Percentiles rank a stretch among this genome's conserved stretches.
Evolutionary conservation across 305 asterid species (phyloP).

Genomic region (Andrographis paniculata): DNA sequence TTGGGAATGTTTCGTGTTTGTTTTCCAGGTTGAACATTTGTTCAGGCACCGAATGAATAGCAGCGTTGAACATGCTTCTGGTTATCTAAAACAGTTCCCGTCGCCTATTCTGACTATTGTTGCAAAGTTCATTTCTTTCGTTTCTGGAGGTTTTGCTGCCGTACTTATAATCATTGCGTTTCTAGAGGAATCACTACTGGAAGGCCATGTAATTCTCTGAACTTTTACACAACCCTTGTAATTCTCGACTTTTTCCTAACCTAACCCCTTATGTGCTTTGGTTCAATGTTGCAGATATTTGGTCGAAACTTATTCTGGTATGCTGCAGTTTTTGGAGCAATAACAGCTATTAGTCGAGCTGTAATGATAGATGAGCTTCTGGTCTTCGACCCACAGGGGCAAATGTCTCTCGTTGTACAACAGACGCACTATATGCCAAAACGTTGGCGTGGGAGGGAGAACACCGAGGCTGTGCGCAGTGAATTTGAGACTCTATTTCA

Average conservation of each 20-base stretch:
- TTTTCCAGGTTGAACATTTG: conserved; percentile 79
- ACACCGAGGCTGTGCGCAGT: conserved; percentile 50
- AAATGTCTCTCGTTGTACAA: conserved; percentile 76
- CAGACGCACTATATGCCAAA: conserved; percentile 95
- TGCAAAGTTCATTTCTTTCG: conserved; percentile 92
- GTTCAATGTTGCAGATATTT: conserved; percentile 55
- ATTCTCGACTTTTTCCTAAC: too few species aligned
- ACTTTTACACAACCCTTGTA: conserved; percentile 9
- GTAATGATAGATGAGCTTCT: conserved; percentile 74
- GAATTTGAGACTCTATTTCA: conserved; percentile 95
- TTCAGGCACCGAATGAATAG: conserved; percentile 87
- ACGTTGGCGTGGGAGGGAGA: conserved; percentile 96
- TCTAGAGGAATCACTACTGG: conserved; percentile 90
- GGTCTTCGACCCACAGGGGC: conserved; percentile 77
- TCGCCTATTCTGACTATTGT: conserved; percentile 77
- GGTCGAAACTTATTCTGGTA: conserved; percentile 97
- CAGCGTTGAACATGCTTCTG: conserved; percentile 68
- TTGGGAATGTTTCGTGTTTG: conserved; percentile 5
- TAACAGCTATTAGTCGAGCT: conserved; percentile 96
- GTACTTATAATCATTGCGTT: conserved; percentile 91
- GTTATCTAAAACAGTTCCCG: conserved; percentile 86
- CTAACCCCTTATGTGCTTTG: conserved; percentile 9
- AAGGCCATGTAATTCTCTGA: conserved; percentile 80
- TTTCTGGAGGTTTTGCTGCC: conserved; percentile 98
- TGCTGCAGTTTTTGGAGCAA: conserved; percentile 95